phyloP scores from a whole-genome alignment of 2,329 filamentous ascomycete genomes.

The Daldinia sp. region DNA sequence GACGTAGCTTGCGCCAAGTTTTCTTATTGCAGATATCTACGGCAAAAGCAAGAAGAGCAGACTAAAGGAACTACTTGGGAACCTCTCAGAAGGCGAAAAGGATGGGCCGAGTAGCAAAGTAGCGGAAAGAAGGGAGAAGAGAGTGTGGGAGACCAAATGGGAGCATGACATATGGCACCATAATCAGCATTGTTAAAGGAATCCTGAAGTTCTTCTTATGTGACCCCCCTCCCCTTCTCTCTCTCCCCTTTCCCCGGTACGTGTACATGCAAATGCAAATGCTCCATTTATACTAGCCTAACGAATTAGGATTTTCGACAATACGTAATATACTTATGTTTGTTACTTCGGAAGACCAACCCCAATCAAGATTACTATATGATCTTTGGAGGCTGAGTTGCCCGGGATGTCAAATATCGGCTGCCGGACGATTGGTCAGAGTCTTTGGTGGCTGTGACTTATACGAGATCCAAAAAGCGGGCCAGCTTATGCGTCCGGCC shows the following conservation, averaged over 20 bases:
- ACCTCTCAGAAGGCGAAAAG: neutral
- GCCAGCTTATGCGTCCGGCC: conserved; percentile 4
- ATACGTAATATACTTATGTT: conserved; percentile 6
- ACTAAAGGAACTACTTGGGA: conserved; percentile 9
- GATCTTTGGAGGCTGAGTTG: conserved; percentile 7
- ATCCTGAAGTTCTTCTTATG: neutral
- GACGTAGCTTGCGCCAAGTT: neutral
- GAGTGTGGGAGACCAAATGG: conserved; percentile 6
- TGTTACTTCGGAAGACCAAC: neutral
- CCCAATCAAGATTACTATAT: conserved; percentile 4
- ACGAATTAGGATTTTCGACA: neutral
- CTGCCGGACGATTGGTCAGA: conserved; percentile 5
- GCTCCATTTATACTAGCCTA: conserved; percentile 5
- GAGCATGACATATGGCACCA: conserved; percentile 15
- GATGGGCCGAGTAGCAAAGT: neutral
- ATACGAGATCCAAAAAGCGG: conserved; percentile 9
- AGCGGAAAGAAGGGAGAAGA: neutral
- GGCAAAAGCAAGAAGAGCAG: neutral
- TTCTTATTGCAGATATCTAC: conserved; percentile 6
- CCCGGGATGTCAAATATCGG: conserved; percentile 3
- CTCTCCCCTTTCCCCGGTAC: neutral
- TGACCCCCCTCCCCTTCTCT: too few relatives aligned
- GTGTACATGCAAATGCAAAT: neutral
- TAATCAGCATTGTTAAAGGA: conserved; percentile 10
- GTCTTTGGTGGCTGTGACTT: conserved; percentile 7